These are phyloP conservation scores for Elongisporangium prolatum DNA, from an alignment of 352 stramenopile species.

Conservation along the genomic window DNA sequence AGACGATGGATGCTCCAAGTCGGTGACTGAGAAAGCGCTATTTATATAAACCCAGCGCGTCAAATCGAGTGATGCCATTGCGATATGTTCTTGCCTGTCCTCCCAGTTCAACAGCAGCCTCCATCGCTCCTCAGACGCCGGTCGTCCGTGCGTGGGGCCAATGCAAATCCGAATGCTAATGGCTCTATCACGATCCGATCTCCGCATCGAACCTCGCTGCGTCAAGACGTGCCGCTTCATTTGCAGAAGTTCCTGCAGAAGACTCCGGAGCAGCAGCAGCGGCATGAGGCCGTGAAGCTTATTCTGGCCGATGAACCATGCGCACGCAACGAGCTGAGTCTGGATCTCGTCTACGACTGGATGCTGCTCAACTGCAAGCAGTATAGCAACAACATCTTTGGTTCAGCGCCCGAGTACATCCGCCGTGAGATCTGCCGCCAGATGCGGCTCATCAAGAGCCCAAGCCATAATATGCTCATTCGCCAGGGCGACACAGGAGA, in stretches of 20 bases:
- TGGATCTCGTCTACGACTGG: constrained; percentile 71
- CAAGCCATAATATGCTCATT: constrained; percentile 53
- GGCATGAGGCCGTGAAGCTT: constrained; percentile 41
- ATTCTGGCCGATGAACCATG: constrained; percentile 50
- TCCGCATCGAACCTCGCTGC: too few relatives aligned
- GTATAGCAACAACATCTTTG: constrained; percentile 83
- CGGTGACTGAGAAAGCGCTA: too few relatives aligned
- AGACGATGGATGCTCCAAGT: too few relatives aligned
- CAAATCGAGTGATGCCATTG: too few relatives aligned
- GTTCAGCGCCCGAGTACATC: constrained; percentile 68
- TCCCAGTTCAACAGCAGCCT: too few relatives aligned
- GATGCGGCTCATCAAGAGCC: constrained; percentile 61
- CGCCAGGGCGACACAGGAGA: constrained; percentile 69
- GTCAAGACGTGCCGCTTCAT: constrained; percentile 32
- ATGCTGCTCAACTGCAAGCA: constrained; percentile 80
- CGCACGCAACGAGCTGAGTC: constrained; percentile 54
- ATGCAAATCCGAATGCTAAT: too few relatives aligned
- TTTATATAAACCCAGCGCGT: too few relatives aligned
- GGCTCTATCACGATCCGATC: background rate
- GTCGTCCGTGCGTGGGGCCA: too few relatives aligned
- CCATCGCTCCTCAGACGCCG: too few relatives aligned
- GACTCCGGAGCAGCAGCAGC: constrained; percentile 42
- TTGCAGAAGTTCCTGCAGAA: constrained; percentile 56
- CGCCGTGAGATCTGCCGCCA: constrained; percentile 72
- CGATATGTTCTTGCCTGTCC: too few relatives aligned